These are phyloP conservation scores for Coelastrella sp. DNA, from an alignment of 139 green algal genomes.

Conservation along the genomic window DNA sequence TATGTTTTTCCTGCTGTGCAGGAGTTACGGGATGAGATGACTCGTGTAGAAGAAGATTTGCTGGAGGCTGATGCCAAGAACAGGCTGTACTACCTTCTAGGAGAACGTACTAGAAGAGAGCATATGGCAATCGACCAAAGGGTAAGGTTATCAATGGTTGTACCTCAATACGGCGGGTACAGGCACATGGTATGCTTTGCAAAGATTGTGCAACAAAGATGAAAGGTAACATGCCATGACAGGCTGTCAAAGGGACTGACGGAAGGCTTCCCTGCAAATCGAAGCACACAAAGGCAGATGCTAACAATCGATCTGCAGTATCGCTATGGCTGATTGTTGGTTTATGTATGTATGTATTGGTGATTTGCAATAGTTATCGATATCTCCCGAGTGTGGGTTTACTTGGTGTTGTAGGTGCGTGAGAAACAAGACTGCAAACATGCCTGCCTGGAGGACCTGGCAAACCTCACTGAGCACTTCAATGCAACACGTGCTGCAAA, in stretches of 20 bases:
- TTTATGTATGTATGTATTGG: too few species aligned
- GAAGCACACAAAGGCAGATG: too few species aligned
- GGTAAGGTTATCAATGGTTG: too few species aligned
- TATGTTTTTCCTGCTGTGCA: constrained; percentile 12
- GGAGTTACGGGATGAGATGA: constrained; percentile 71
- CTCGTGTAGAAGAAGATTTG: constrained; percentile 78
- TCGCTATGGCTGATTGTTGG: too few species aligned
- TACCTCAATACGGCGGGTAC: too few species aligned
- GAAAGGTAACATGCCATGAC: too few species aligned
- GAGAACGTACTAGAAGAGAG: constrained; percentile 81
- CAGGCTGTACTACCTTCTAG: constrained; percentile 87
- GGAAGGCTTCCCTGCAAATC: too few species aligned
- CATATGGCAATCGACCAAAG: constrained; percentile 79
- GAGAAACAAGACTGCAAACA: constrained; percentile 74
- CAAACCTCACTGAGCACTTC: constrained; percentile 72
- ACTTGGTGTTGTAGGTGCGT: constrained; percentile 22
- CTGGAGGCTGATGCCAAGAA: constrained; percentile 88
- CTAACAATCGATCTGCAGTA: too few species aligned
- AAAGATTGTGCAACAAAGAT: too few species aligned
- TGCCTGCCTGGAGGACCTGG: constrained; percentile 73
- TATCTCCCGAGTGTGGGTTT: neutral
- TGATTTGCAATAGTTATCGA: neutral
- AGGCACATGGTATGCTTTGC: too few species aligned
- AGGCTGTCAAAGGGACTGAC: too few species aligned
- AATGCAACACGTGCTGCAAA: constrained; percentile 76